Conservation (phyloP, 169 alveolate species). For the Plasmodium blacklocki region DNA sequence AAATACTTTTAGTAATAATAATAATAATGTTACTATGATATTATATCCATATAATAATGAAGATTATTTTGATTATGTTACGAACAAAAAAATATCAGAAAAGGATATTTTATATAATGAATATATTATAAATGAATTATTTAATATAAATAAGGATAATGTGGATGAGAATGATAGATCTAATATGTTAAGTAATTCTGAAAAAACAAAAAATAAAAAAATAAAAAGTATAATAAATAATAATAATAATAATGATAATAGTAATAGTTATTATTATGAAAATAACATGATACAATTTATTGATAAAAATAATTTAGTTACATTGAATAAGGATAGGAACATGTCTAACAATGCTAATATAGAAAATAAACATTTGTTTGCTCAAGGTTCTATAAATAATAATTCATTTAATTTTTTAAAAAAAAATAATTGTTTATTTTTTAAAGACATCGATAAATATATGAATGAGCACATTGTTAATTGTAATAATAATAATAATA, state of each 20-base stretch:
- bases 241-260: not conserved
- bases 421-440: conserved; percentile 36
- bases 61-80: conserved; percentile 42
- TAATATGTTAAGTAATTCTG: conserved; percentile 3
- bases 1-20: not conserved
- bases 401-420: not conserved
- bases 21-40: not conserved
- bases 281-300: too few species aligned
- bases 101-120: conserved; percentile 46
- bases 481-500: not conserved
- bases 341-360: not conserved
- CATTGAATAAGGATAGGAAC: too few species aligned
- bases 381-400: not conserved
- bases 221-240: not conserved
- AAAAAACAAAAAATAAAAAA: conserved; percentile 5
- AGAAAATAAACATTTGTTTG: too few species aligned
- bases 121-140: conserved; percentile 37
- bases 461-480: not conserved
- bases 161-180: not conserved
- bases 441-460: conserved; percentile 4
- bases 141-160: not conserved
- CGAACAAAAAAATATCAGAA: conserved; percentile 28
- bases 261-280: not conserved
- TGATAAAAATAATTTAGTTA: too few species aligned
- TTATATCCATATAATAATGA: conserved; percentile 22